These are phyloP conservation scores for Sordariomycetes sp. DNA, from an alignment of 2,329 filamentous ascomycete species.

Conservation along the genomic window DNA sequence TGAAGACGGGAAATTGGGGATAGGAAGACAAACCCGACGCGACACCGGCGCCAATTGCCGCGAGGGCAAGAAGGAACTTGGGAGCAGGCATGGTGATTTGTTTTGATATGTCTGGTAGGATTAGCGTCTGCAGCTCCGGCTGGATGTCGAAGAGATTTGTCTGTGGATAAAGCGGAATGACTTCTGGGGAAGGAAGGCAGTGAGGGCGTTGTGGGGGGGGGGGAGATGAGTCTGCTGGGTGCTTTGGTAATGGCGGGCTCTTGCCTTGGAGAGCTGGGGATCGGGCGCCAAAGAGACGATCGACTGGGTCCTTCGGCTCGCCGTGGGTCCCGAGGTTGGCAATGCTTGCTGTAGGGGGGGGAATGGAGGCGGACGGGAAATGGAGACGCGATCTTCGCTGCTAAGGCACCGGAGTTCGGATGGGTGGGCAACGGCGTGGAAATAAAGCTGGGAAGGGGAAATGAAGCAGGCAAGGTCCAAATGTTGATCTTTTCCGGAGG, in stretches of 20 bases:
- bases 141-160: not conserved
- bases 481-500: not conserved
- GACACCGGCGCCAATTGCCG: constrained; percentile 25
- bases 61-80: constrained; percentile 28
- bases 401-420: not conserved
- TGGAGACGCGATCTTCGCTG: not conserved
- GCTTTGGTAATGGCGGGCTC: not conserved
- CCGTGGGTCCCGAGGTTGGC: not conserved
- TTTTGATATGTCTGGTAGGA: not conserved
- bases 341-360: not conserved
- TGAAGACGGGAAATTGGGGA: not conserved
- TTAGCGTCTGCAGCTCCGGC: not conserved
- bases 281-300: not conserved
- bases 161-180: not conserved
- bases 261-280: not conserved
- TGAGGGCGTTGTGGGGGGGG: not conserved
- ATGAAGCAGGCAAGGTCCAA: not conserved
- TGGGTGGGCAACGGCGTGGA: not conserved
- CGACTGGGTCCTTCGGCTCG: not conserved
- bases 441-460: not conserved
- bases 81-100: constrained; percentile 30
- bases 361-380: not conserved
- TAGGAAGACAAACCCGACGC: constrained; percentile 25
- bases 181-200: not conserved
- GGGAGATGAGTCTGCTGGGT: not conserved